A percentile compares a stretch with the other conserved stretches of the same genome.
These are phyloP conservation scores for Juglanconis oblonga DNA, from an alignment of 2,329 filamentous ascomycete genomes.

Conservation along the genomic window DNA sequence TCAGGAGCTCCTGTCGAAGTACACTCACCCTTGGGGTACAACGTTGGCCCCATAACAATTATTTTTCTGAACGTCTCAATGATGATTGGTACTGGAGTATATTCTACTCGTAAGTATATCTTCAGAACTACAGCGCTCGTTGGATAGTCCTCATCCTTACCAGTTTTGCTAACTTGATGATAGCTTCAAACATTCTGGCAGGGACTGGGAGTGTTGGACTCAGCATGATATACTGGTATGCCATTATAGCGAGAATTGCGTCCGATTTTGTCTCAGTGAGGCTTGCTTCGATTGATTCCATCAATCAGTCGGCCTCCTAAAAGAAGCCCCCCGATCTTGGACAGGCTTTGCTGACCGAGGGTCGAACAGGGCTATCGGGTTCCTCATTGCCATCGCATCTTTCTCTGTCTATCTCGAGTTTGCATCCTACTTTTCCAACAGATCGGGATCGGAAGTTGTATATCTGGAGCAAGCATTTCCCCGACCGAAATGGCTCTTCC, in stretches of 20 bases:
- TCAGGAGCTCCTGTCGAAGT: conserved; percentile 59
- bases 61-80: conserved; percentile 56
- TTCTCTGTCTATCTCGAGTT: conserved; percentile 62
- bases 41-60: conserved; percentile 53
- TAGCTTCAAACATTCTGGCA: conserved; percentile 56
- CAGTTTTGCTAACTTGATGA: neutral
- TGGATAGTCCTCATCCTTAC: neutral
- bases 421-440: conserved; percentile 63
- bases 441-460: conserved; percentile 64
- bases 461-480: conserved; percentile 68
- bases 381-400: conserved; percentile 53
- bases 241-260: too few species aligned
- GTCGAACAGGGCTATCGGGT: conserved; percentile 48
- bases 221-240: conserved; percentile 55
- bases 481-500: conserved; percentile 61
- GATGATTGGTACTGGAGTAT: conserved; percentile 63
- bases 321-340: neutral
- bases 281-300: too few species aligned
- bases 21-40: conserved; percentile 57
- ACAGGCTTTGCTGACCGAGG: neutral
- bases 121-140: too few species aligned
- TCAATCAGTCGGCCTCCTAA: too few species aligned
- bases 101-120: conserved; percentile 46
- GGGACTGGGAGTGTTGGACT: conserved; percentile 62
- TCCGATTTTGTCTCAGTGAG: too few species aligned